A percentile compares a stretch with the other conserved stretches of the same genome.
phyloP scores from a whole-genome alignment of 148 eudicot species.

The Cornus suecica region DNA sequence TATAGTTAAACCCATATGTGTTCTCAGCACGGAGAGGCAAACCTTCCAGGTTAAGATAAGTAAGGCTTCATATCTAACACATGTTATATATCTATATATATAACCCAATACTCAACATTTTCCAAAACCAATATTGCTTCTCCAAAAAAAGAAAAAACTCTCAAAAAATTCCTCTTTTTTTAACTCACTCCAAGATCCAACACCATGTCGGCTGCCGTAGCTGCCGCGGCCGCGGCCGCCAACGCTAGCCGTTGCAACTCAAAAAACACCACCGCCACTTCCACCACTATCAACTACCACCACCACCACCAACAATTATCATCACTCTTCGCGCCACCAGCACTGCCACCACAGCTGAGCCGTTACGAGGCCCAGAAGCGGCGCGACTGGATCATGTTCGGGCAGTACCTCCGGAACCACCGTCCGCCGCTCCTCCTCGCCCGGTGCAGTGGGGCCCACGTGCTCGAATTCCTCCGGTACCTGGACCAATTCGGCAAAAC shows the following conservation, averaged over 20 bases:
- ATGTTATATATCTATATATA: not conserved
- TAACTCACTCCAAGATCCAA: not conserved
- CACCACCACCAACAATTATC: not conserved
- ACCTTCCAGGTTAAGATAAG: not conserved
- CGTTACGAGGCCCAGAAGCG: no score
- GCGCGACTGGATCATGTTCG: no score
- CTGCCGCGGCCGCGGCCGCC: not conserved
- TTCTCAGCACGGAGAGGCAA: no score
- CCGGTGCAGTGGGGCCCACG: no score
- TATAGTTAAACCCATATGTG: no score
- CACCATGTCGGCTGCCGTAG: constrained; percentile 11
- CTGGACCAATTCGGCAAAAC: constrained; percentile 11
- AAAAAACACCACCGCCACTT: not conserved
- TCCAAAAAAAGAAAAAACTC: not conserved
- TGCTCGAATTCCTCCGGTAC: no score
- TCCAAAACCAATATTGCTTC: not conserved
- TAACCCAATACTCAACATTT: not conserved
- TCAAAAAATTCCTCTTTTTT: no score
- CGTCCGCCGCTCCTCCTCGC: no score
- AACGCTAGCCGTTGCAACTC: constrained; percentile 8
- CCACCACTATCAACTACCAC: not conserved
- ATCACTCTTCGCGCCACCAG: not conserved
- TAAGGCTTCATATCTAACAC: not conserved
- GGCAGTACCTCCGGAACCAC: no score
- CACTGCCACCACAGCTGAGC: constrained; percentile 1